Base-by-base conservation (phyloP, 352 stramenopile species). In the Pseudoperonospora humuli region DNA sequence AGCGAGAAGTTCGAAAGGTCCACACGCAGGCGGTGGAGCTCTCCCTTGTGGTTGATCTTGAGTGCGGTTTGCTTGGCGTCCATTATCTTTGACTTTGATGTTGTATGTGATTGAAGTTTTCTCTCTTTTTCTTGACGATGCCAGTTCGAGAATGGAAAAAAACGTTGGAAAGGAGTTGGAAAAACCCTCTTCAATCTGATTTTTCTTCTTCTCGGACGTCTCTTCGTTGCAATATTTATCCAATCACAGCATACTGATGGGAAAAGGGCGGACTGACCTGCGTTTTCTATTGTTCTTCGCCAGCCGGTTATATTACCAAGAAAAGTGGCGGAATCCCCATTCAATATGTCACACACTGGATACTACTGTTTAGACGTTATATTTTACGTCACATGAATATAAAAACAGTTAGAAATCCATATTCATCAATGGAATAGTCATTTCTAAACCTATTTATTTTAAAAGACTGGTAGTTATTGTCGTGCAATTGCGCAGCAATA, bases 21-120 rank as follows among this genome's bases (percentile, higher is more conserved):
- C 49, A 86, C 64, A 37, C 63, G 64, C 28, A 93, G 67, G 54
- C 80, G 77, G 61, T 89, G 77, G 44, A 93, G 83, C 58, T 93
- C 80, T 39, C 80, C 77, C 54, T 85, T 86, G 75, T 80, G 69
- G 50, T 58, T 73, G 45, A 93, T 67, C 71, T 93, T 93, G 17
- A 93, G 54, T 5, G 77, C 67, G 33, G 71, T 82, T 41, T 81
- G 63, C 56, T 67, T 57, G 25, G 54, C 20, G 51, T 63, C 62
- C 73, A 84, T 79, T 33, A 1, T 41, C 2, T 15, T 61, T 26
- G 24, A 17, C 7, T 14, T 67, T 11, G 18, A 14, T 39, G 34
- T 29, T 41, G 28, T 3, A 31, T 0, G 48, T 21, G 5, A 11
- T 24, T 29, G 26, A 34, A 50, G 17, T n/a, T 31, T n/a, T n/a